phyloP scores from a whole-genome alignment of 441 rosid species.

The Mallotus japonicus region DNA sequence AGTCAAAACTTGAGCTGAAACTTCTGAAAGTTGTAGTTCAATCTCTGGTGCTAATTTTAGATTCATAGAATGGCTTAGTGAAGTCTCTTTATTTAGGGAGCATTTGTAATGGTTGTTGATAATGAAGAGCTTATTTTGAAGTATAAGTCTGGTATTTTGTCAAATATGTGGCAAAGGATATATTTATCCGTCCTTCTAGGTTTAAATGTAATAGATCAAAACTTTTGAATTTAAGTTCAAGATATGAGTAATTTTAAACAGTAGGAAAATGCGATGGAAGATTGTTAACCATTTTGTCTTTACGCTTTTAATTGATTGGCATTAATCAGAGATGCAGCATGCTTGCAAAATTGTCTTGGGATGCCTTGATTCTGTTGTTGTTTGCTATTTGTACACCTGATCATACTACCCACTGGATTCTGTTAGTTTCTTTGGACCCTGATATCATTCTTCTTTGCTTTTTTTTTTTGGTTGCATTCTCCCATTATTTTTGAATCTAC shows the following conservation, averaged over 20 bases:
- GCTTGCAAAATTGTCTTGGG: neutral
- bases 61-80: too few species aligned
- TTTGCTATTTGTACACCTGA: neutral
- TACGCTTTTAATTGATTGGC: neutral
- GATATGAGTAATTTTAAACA: neutral
- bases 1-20: neutral
- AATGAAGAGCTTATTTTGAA: neutral
- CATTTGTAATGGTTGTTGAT: too few species aligned
- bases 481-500: neutral
- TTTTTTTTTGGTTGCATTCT: neutral
- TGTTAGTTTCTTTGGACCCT: conserved; percentile 1
- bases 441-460: neutral
- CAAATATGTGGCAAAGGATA: neutral
- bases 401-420: neutral
- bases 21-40: too few species aligned
- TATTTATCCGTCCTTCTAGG: neutral
- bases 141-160: neutral
- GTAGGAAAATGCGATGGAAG: neutral
- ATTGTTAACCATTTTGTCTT: neutral
- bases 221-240: neutral
- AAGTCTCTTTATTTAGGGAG: too few species aligned
- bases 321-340: neutral
- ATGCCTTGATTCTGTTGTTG: neutral
- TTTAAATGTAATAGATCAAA: neutral
- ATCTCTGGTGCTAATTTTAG: too few species aligned